Percentiles rank a stretch among this genome's conserved stretches.
Conservation (phyloP, 768 basidiomycete species). For the Lepiota venenata region DNA sequence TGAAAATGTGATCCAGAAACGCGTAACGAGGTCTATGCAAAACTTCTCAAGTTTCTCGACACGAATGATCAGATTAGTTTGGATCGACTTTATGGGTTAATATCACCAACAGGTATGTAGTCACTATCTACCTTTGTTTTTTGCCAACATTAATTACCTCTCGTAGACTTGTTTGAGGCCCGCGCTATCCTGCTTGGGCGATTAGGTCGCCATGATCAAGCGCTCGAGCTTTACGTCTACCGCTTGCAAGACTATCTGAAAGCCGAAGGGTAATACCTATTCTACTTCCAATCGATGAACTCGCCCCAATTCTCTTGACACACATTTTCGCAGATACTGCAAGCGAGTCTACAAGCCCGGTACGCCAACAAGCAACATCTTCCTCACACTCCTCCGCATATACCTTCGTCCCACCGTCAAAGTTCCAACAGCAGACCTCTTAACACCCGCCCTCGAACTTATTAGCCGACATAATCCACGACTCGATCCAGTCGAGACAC, state of each 20-base stretch:
- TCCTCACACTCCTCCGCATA: slow-evolving; percentile 80
- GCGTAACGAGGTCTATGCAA: slow-evolving; percentile 53
- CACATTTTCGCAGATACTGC: slow-evolving; percentile 67
- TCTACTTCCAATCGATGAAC: background rate
- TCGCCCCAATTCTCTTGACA: background rate
- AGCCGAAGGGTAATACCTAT: slow-evolving; percentile 77
- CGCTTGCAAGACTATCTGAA: slow-evolving; percentile 77
- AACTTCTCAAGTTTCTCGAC: slow-evolving; percentile 75
- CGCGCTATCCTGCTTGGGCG: slow-evolving; percentile 89
- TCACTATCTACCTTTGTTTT: background rate
- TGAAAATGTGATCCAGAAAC: slow-evolving; percentile 33
- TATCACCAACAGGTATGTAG: slow-evolving; percentile 74
- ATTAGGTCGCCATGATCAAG: slow-evolving; percentile 88
- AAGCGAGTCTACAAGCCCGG: slow-evolving; percentile 68
- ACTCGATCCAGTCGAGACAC: slow-evolving; percentile 76
- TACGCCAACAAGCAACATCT: slow-evolving; percentile 59
- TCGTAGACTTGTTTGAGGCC: slow-evolving; percentile 81
- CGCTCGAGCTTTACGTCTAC: slow-evolving; percentile 94
- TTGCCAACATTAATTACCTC: background rate
- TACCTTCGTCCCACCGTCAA: slow-evolving; percentile 75
- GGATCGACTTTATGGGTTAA: slow-evolving; percentile 75
- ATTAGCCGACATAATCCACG: slow-evolving; percentile 82
- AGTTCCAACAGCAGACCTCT: slow-evolving; percentile 46
- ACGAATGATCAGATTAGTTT: slow-evolving; percentile 65
- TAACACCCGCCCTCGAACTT: slow-evolving; percentile 83